These are phyloP conservation scores for Solanum ossicruentum DNA, from an alignment of 257 asterid species.

Conservation along the genomic window DNA sequence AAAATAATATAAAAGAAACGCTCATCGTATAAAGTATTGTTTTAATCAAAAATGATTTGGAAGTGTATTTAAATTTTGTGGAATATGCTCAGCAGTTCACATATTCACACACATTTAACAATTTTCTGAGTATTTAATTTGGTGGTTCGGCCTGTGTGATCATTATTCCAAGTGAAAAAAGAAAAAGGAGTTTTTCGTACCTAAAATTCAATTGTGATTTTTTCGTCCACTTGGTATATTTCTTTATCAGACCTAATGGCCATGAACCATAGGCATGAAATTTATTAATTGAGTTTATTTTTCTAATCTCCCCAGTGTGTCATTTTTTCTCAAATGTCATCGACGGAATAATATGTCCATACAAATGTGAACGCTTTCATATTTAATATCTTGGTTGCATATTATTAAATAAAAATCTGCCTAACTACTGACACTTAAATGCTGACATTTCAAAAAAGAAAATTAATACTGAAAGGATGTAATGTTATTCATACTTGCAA, in stretches of 20 bases:
- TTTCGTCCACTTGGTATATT: neutral
- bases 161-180: neutral
- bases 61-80: neutral
- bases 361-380: neutral
- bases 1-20: no score
- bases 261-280: neutral
- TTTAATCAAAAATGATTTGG: neutral
- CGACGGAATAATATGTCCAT: neutral
- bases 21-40: no score
- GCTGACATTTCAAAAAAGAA: neutral
- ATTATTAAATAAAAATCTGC: neutral
- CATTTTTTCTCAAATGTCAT: neutral
- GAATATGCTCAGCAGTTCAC: neutral
- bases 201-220: neutral
- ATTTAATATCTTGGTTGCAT: neutral
- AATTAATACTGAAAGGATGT: neutral
- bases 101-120: neutral
- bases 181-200: neutral
- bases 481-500: neutral
- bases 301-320: neutral
- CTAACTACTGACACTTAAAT: neutral
- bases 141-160: neutral
- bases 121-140: neutral
- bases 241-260: neutral
- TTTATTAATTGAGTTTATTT: neutral